Evolutionary conservation across 225 moss, liverwort and hornwort genomes (phyloP), one percentile per base, ranked within the genome.

Genomic region (Ulota crispa): DNA sequence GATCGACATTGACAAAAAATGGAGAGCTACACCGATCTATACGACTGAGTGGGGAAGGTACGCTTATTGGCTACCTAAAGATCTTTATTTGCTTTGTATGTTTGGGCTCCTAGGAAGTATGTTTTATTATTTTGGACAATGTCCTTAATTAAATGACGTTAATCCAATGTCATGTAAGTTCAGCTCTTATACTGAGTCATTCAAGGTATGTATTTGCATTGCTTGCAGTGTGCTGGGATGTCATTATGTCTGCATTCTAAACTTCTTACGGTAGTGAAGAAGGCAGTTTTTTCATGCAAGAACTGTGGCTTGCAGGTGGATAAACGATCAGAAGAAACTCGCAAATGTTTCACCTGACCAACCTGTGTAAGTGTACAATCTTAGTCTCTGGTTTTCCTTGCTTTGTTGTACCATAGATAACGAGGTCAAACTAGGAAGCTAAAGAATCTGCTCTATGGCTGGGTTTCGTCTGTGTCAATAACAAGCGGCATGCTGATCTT

Each of bases 11-110:
- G 91, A 91, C 37, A 95, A 83, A 86, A 91, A 85, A 83, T 97
- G 97, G 97, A 87, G 80, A 78, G 97, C 94, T 32, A 88, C 70
- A 41, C 95, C 97, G 54, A 92, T 94, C 36, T 97, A 94, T 83
- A 97, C 95, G 39, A 64, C 75, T 26, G 97, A 97, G 85, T 97
- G 97, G 97, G 86, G 88, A 24, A 95, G 91, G 97, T 95, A 77
- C 61, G 82, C 37, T 8, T 71, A 19, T 54, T 27, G 6, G 55
- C 76, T 83, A 24, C 21, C 27, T 43, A 28, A 24, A 24, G 27
- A 60, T 36, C 37, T 75, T 30, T 15, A 11, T 47, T 77, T 56
- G 18, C n/a, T n/a, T 57, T 54, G 6, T 3, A 32, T 13, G 26
- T 34, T 31, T 37, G 15, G 23, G 36, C 47, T 27, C 59, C 34